These are phyloP conservation scores for Kalanchoe fedtschenkoi DNA, from an alignment of 164 flowering plant species.

Conservation along the genomic window DNA sequence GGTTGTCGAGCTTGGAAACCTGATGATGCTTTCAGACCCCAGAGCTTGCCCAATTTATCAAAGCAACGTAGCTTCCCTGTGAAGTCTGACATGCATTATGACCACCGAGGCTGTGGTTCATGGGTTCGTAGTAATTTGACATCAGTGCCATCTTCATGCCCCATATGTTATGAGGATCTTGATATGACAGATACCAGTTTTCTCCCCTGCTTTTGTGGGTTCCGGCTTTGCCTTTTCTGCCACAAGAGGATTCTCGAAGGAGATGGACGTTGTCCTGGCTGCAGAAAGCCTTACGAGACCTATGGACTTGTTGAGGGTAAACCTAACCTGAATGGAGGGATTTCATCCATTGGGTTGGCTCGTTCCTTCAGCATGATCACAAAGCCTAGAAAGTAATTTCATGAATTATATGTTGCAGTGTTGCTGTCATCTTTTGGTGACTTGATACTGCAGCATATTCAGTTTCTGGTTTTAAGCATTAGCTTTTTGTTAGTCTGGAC, in stretches of 20 bases:
- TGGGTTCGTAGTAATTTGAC: conserved; percentile 28
- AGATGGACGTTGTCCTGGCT: conserved; percentile 91
- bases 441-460: not conserved
- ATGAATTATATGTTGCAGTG: not conserved
- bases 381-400: conserved; percentile 35
- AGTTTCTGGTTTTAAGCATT: not conserved
- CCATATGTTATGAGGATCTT: conserved; percentile 81
- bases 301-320: conserved; percentile 26
- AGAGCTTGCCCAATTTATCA: conserved; percentile 60
- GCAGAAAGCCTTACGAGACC: conserved; percentile 56
- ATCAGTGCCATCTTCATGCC: conserved; percentile 60
- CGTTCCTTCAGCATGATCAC: conserved; percentile 69
- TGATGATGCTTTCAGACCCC: conserved; percentile 78
- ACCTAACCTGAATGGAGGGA: conserved; percentile 28
- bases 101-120: conserved; percentile 23
- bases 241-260: conserved; percentile 86
- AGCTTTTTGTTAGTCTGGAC: not conserved
- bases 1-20: conserved; percentile 70
- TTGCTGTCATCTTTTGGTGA: conserved; percentile 2
- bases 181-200: conserved; percentile 78
- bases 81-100: conserved; percentile 27
- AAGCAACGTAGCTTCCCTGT: conserved; percentile 59
- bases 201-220: conserved; percentile 82
- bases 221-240: conserved; percentile 84
- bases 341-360: conserved; percentile 37